phyloP scores from a whole-genome alignment of 306 rosid species.

The Pachyrhizus erosus region DNA sequence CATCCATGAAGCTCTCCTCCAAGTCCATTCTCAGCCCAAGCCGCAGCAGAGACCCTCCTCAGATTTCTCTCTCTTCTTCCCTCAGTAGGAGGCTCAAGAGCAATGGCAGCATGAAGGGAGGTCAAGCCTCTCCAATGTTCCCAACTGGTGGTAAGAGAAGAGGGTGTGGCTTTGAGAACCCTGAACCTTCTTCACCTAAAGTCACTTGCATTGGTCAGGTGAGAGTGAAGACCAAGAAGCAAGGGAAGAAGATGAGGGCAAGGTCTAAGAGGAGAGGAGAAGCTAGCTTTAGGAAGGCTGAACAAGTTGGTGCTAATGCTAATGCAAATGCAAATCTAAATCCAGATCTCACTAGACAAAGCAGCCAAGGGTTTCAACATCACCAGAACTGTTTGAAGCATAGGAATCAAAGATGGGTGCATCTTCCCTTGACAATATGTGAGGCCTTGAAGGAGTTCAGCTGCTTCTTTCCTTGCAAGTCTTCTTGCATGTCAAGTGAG shows the following conservation, averaged over 20 bases:
- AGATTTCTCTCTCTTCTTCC: conserved; percentile 82
- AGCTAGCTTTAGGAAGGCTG: conserved; percentile 70
- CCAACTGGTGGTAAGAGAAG: conserved; percentile 74
- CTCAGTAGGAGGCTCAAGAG: conserved; percentile 73
- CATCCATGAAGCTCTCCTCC: conserved; percentile 89
- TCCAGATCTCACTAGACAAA: conserved; percentile 56
- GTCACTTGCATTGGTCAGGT: conserved; percentile 97
- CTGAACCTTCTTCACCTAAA: conserved; percentile 95
- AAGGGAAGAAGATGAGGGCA: conserved; percentile 81
- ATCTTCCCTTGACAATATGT: conserved; percentile 84
- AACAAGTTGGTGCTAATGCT: conserved; percentile 1
- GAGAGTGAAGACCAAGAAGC: conserved; percentile 88
- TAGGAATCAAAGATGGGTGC: conserved; percentile 87
- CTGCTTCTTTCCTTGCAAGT: conserved; percentile 85
- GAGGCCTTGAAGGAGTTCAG: conserved; percentile 90
- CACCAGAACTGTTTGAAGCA: conserved; percentile 59
- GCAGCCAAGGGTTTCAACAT: conserved; percentile 47
- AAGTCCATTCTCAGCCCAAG: conserved; percentile 83
- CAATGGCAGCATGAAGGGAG: conserved; percentile 85
- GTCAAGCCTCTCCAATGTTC: conserved; percentile 94
- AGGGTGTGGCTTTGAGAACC: conserved; percentile 76
- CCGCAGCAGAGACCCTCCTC: conserved; percentile 72
- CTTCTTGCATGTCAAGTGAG: conserved; percentile 62
- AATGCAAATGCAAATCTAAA: conserved; percentile 11
- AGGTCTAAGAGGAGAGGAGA: conserved; percentile 71